phyloP scores from a whole-genome alignment of 73 alveolate species.

The Symbiodinium natans region DNA sequence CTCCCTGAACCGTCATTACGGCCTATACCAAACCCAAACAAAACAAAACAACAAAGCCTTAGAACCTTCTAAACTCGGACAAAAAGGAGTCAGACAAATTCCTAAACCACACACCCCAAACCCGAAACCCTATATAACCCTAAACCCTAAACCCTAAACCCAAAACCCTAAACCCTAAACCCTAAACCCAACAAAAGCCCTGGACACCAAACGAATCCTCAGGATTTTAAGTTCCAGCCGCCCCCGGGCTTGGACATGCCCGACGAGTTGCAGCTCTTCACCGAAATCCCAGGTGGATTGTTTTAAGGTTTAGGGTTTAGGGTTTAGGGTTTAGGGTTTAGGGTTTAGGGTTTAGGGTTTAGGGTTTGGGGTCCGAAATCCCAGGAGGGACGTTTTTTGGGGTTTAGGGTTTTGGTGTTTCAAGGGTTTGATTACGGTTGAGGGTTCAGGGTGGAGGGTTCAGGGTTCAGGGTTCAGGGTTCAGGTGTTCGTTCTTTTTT shows the following conservation, averaged over 20 bases:
- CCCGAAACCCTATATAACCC: background rate
- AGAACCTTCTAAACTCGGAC: no score
- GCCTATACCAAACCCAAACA: no score
- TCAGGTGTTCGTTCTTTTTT: no score
- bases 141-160: background rate
- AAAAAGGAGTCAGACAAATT: no score
- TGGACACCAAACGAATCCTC: background rate
- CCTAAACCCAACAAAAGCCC: background rate
- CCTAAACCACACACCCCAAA: background rate
- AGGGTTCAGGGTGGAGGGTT: background rate
- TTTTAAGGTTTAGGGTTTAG: background rate
- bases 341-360: background rate
- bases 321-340: background rate
- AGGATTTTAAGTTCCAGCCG: constrained; percentile 67
- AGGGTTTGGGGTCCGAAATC: background rate
- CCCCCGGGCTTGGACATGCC: constrained; percentile 81
- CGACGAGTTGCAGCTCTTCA: constrained; percentile 29
- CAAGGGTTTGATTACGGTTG: background rate
- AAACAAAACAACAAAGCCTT: no score
- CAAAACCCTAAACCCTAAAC: background rate
- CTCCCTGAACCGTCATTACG: no score
- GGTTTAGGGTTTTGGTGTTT: background rate
- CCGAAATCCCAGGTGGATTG: constrained; percentile 29
- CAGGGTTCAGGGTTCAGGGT: background rate
- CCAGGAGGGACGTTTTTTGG: background rate